Evolutionary conservation across 2,329 filamentous ascomycete genomes (phyloP).

Genomic region (Epichloe coenophiala): DNA sequence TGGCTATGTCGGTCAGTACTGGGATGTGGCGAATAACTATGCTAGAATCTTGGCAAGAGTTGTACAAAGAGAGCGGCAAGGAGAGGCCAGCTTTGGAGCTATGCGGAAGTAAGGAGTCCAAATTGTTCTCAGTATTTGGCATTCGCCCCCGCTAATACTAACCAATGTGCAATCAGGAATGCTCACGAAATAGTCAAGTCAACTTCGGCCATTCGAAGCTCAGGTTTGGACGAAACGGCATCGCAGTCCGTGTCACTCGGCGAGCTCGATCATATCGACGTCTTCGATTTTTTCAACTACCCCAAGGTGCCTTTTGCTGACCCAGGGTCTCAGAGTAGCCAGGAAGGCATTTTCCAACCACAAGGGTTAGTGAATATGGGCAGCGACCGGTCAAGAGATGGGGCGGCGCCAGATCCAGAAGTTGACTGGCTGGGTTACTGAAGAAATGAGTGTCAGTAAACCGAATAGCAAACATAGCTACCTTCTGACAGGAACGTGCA

Average conservation of each 20-base stretch:
- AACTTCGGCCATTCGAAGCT: slow-evolving; percentile 22
- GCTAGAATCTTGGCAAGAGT: slow-evolving; percentile 26
- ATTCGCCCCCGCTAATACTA: neutral
- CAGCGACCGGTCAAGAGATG: neutral
- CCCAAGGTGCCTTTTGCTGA: slow-evolving; percentile 18
- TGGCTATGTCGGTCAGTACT: slow-evolving; percentile 26
- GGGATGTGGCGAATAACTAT: slow-evolving; percentile 30
- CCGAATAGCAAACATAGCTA: neutral
- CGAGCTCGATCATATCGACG: slow-evolving; percentile 29
- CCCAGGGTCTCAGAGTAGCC: slow-evolving; percentile 4
- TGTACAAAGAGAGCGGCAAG: slow-evolving; percentile 22
- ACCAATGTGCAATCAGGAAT: slow-evolving; percentile 15
- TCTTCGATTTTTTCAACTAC: slow-evolving; percentile 34
- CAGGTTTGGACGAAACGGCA: slow-evolving; percentile 24
- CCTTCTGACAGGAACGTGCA: neutral
- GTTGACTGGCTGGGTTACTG: slow-evolving; percentile 10
- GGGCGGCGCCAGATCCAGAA: slow-evolving; percentile 6
- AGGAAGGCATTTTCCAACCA: slow-evolving; percentile 13
- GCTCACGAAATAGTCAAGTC: slow-evolving; percentile 25
- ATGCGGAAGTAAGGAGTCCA: slow-evolving; percentile 25
- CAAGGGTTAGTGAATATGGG: slow-evolving; percentile 6
- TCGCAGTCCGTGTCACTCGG: slow-evolving; percentile 24
- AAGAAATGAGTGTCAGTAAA: neutral
- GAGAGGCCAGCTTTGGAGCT: slow-evolving; percentile 22
- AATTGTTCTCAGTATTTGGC: neutral